phyloP scores from a whole-genome alignment of 208 protist species.

The Leishmania tarentolae region DNA sequence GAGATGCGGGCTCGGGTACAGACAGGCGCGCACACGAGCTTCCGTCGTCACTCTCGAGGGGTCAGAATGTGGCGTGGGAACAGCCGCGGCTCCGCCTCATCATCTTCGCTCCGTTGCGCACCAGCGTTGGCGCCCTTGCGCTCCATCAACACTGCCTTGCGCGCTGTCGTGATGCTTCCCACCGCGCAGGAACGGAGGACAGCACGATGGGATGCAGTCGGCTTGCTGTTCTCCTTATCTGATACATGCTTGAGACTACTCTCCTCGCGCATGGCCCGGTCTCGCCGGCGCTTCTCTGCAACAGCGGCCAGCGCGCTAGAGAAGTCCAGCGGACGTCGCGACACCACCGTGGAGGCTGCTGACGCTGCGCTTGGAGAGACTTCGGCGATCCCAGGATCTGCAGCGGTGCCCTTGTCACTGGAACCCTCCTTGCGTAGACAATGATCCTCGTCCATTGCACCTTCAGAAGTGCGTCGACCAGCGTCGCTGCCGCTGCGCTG shows the following conservation, averaged over 20 bases:
- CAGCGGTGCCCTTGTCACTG: not conserved
- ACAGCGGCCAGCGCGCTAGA: slow-evolving; percentile 39
- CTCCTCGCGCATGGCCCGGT: slow-evolving; percentile 22
- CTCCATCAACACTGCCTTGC: not conserved
- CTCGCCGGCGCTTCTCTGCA: slow-evolving; percentile 42
- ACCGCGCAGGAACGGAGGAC: slow-evolving; percentile 24
- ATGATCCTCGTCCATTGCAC: not conserved
- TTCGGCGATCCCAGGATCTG: not conserved
- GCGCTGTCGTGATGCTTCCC: slow-evolving; percentile 25
- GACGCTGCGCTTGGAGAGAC: not conserved
- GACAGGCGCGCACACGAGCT: not conserved
- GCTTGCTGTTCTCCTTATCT: slow-evolving; percentile 22
- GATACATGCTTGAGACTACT: not conserved
- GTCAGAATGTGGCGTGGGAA: slow-evolving; percentile 10
- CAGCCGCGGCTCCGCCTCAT: slow-evolving; percentile 30
- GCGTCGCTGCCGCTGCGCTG: not conserved
- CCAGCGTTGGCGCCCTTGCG: not conserved
- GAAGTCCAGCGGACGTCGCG: slow-evolving; percentile 43
- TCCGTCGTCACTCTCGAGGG: not conserved
- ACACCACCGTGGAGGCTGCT: not conserved
- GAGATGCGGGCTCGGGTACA: not conserved
- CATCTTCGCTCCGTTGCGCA: slow-evolving; percentile 15
- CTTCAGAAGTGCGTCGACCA: not conserved
- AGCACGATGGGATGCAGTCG: not conserved
- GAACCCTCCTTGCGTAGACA: not conserved